Base-by-base conservation (phyloP, 1,284 basidiomycete species). In the Cutaneotrichosporon cavernicola region DNA sequence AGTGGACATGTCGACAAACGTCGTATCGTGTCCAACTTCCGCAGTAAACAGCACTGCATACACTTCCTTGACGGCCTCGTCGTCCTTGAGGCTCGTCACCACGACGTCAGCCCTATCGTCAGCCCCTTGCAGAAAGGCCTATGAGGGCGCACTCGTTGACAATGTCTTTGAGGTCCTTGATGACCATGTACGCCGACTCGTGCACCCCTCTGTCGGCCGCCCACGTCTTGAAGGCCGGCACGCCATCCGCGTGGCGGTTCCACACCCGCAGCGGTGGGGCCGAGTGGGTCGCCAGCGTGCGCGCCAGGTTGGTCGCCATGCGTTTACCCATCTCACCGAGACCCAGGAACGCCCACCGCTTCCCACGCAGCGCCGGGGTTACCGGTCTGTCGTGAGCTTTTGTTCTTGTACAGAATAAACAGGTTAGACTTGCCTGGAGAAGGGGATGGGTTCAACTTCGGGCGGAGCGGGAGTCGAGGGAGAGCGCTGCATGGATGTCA, bases 1-100 rank as follows among this genome's bases (percentile, higher is more conserved):
- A 5, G 90, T 92, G 77, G 87, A 88, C 16, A 88, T 90, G 71
- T 92, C 90, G 30, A 91, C 88, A 69, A 92, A 90, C 62, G 90
- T 90, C 77, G 88, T 90, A 31, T 49, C 51, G 31, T 32, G 57
- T n/a, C 83, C 84, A 74, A 82, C 80, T 21, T 91, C 82, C 2
- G 84, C 85, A 47, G 84, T 81, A n/a, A 85, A 84, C 59, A 92
- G 86, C 60, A 86, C 76, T 52, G 83, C 80, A 62, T 90, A 93
- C 9, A 90, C 83, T n/a, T 77, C 79, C 76, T 86, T 86, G 10
- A 91, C 89, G 10, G 86, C 89, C 9, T 84, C 85, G 72, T 97
- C 93, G 69, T 85, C 86, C 16, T 86, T 84, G 32, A 96, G 84
- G 66, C 86, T 88, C 50, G 90, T 90, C 74, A 96, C 82, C 73